These are phyloP conservation scores for Clarireedia sp. DNA, from an alignment of 2,329 filamentous ascomycete species.

Conservation along the genomic window DNA sequence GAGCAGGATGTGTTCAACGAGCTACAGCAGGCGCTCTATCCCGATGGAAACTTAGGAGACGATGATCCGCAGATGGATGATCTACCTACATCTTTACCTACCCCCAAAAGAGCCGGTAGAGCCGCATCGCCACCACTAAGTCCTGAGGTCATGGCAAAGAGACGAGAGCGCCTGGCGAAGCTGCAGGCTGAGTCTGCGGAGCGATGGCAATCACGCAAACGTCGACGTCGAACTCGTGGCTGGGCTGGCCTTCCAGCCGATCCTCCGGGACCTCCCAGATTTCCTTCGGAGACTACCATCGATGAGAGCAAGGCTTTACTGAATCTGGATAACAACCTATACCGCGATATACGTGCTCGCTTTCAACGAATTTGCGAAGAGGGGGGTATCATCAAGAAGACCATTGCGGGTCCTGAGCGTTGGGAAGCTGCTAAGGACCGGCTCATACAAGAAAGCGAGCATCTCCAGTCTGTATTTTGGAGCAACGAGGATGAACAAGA, in stretches of 20 bases:
- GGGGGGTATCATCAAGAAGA: constrained; percentile 65
- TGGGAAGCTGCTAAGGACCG: constrained; percentile 66
- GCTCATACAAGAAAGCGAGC: constrained; percentile 55
- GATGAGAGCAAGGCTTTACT: constrained; percentile 69
- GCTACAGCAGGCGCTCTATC: constrained; percentile 29
- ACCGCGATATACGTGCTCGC: constrained; percentile 54
- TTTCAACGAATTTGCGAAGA: constrained; percentile 66
- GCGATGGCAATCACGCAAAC: constrained; percentile 55
- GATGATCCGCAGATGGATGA: constrained; percentile 24
- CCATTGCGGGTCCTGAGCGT: constrained; percentile 59
- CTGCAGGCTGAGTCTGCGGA: constrained; percentile 53
- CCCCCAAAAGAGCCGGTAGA: constrained; percentile 9
- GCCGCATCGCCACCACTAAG: constrained; percentile 32
- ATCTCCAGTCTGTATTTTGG: constrained; percentile 56
- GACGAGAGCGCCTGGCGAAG: constrained; percentile 44
- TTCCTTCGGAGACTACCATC: constrained; percentile 75
- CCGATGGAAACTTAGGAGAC: constrained; percentile 24
- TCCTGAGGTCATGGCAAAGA: constrained; percentile 42
- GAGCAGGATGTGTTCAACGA: constrained; percentile 30
- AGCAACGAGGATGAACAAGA: constrained; percentile 49
- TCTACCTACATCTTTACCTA: constrained; percentile 13
- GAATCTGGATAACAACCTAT: constrained; percentile 53
- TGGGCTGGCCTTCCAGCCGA: constrained; percentile 62
- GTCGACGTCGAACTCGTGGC: constrained; percentile 59
- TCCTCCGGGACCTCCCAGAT: constrained; percentile 60